Conservation (phyloP, 208 protist genomes). For the Angomonas ambiguus region DNA sequence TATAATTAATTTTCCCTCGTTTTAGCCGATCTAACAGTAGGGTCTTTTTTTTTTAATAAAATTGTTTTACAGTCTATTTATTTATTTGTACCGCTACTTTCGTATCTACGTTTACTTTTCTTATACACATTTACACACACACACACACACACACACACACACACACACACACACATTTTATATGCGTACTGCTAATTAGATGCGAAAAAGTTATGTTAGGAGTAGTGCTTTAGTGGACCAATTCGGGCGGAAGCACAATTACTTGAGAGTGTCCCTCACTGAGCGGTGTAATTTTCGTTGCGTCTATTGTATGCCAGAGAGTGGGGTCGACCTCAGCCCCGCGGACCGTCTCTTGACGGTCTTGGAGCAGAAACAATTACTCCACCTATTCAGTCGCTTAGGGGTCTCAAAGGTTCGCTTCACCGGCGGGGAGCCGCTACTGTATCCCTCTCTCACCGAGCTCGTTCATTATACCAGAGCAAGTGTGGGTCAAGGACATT, state of each 20-base stretch:
- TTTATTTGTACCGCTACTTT: too few species aligned
- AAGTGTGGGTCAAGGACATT: neutral
- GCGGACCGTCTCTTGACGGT: neutral
- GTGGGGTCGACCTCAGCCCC: neutral
- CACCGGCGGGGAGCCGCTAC: neutral
- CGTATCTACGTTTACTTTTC: too few species aligned
- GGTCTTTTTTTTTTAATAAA: too few species aligned
- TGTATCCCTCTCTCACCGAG: neutral
- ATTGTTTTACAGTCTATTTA: too few species aligned
- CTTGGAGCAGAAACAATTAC: neutral
- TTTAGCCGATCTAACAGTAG: too few species aligned
- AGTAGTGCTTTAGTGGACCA: neutral
- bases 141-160: too few species aligned
- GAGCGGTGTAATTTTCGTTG: constrained; percentile 4
- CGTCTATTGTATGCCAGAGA: neutral
- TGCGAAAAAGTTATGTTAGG: neutral
- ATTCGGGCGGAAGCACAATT: neutral
- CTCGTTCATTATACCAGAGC: neutral
- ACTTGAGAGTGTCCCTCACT: neutral
- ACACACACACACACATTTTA: too few species aligned
- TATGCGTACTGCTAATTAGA: neutral
- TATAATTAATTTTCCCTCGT: too few species aligned
- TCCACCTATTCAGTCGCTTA: neutral
- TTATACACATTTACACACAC: too few species aligned
- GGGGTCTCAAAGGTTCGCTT: neutral